Conservation (phyloP, 2,329 filamentous ascomycete species). For the Fusarium sp. region DNA sequence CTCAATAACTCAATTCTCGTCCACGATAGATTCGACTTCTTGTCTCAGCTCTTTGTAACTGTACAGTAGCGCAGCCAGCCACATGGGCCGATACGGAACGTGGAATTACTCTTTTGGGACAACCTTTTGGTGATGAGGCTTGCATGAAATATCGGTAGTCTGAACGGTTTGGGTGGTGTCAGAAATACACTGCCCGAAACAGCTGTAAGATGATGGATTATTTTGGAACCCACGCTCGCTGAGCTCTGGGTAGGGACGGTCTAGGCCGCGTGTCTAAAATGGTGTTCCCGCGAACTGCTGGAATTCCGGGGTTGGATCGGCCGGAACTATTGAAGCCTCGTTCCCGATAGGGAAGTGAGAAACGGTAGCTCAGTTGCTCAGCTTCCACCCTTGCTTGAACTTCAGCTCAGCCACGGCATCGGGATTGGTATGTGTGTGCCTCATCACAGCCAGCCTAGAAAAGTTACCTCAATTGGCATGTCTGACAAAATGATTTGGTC, state of each 20-base stretch:
- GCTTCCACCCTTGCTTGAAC: neutral
- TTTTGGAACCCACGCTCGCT: neutral
- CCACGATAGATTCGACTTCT: neutral
- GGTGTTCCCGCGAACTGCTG: neutral
- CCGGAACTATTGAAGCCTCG: conserved; percentile 16
- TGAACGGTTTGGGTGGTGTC: neutral
- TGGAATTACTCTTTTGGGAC: neutral
- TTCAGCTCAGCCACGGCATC: conserved; percentile 15
- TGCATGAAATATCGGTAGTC: conserved; percentile 7
- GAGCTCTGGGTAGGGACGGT: neutral
- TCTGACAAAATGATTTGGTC: neutral
- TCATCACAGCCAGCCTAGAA: neutral
- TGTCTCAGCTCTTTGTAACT: neutral
- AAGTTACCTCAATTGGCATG: neutral
- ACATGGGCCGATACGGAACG: conserved; percentile 12
- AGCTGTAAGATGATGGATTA: neutral
- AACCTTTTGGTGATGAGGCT: conserved; percentile 11
- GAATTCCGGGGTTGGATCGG: conserved; percentile 25
- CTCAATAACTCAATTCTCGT: neutral
- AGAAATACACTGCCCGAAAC: neutral
- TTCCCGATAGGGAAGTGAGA: neutral
- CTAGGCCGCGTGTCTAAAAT: conserved; percentile 7
- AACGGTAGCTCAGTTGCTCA: conserved; percentile 8
- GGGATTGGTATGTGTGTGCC: neutral
- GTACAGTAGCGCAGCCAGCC: conserved; percentile 18